phyloP scores from a whole-genome alignment of 495 filamentous ascomycete species.

The Astrothelium macrocarpum region DNA sequence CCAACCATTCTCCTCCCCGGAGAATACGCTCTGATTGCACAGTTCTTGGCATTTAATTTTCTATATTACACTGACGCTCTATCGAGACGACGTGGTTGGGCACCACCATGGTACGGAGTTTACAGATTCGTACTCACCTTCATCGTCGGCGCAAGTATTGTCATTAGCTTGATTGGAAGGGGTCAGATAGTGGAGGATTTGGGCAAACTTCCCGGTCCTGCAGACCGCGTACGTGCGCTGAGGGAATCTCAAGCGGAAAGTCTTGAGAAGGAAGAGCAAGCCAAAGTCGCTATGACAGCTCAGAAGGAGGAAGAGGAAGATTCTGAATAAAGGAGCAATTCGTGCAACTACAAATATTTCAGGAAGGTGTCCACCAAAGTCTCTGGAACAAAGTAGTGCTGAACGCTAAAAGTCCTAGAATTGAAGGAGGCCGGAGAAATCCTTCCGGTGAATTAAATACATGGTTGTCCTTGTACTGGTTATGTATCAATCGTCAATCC shows the following conservation, averaged over 20 bases:
- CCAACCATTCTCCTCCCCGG: constrained; percentile 79
- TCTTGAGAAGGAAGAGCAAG: constrained; percentile 51
- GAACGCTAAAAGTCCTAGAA: too few species aligned
- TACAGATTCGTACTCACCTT: constrained; percentile 97
- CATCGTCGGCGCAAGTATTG: constrained; percentile 77
- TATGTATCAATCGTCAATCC: background rate
- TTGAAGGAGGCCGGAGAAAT: too few species aligned
- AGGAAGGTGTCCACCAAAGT: background rate
- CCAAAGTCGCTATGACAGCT: constrained; percentile 35
- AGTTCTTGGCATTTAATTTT: constrained; percentile 80
- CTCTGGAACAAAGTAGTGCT: too few species aligned
- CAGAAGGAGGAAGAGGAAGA: constrained; percentile 32
- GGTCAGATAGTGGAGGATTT: constrained; percentile 65
- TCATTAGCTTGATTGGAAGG: constrained; percentile 76
- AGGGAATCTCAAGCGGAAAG: constrained; percentile 47
- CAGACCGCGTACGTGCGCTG: constrained; percentile 57
- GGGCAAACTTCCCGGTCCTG: constrained; percentile 35
- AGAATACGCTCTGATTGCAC: constrained; percentile 79
- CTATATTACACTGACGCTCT: constrained; percentile 83
- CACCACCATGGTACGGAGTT: constrained; percentile 82
- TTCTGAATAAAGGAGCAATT: background rate
- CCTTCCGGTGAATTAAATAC: too few species aligned
- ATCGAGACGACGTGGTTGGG: constrained; percentile 67
- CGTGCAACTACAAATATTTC: background rate
- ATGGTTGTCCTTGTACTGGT: too few species aligned